phyloP scores from a whole-genome alignment of 371 early-diverging fungal genomes.

The Batkoa obscura region DNA sequence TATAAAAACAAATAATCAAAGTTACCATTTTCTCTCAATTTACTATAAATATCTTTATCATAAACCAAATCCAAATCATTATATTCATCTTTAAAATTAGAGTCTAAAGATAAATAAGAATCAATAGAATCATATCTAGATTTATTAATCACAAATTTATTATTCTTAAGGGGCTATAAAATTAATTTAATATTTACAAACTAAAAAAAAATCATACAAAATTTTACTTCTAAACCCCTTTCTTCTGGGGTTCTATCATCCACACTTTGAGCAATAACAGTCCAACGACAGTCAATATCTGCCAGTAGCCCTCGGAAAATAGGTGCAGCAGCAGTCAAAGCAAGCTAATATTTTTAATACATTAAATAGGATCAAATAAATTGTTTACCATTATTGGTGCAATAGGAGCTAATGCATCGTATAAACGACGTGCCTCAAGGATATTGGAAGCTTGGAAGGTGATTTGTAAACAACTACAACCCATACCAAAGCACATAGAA shows the following conservation, averaged over 20 bases:
- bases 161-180: slow-evolving; percentile 40
- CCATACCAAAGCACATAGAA: slow-evolving; percentile 99
- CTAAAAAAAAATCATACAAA: neutral
- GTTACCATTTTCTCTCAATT: slow-evolving; percentile 34
- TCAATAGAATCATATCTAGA: slow-evolving; percentile 95
- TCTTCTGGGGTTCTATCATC: slow-evolving; percentile 93
- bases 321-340: slow-evolving; percentile 89
- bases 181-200: too few species aligned
- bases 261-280: slow-evolving; percentile 83
- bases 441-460: slow-evolving; percentile 98
- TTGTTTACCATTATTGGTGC: slow-evolving; percentile 69
- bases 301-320: slow-evolving; percentile 87
- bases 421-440: slow-evolving; percentile 79
- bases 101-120: slow-evolving; percentile 70
- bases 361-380: neutral
- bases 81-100: slow-evolving; percentile 65
- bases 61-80: slow-evolving; percentile 81
- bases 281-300: slow-evolving; percentile 97
- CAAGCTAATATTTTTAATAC: slow-evolving; percentile 24
- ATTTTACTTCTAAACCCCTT: slow-evolving; percentile 55
- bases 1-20: neutral
- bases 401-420: slow-evolving; percentile 89
- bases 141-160: slow-evolving; percentile 70
- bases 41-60: slow-evolving; percentile 56
- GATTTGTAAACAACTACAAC: slow-evolving; percentile 96